Evolutionary conservation across 129 eudicot genomes (phyloP).

Genomic region (Flaveria robusta): DNA sequence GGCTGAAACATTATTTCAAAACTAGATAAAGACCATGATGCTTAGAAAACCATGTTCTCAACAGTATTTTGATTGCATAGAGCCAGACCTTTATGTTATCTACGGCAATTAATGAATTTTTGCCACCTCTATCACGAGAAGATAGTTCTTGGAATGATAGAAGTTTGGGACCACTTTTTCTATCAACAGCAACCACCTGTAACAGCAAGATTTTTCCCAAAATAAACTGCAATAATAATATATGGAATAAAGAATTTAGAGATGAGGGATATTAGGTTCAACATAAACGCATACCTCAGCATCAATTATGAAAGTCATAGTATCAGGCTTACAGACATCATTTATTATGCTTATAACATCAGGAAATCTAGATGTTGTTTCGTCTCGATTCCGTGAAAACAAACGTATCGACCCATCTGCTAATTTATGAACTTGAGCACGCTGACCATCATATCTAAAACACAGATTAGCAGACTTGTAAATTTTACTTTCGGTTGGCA

Average conservation of each 20-base stretch:
- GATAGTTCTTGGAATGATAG: constrained; percentile 94
- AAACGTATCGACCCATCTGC: constrained; percentile 78
- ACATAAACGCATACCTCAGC: constrained; percentile 69
- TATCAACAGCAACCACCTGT: constrained; percentile 93
- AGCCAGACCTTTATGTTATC: constrained; percentile 73
- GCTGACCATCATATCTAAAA: constrained; percentile 94
- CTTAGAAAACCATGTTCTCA: background rate
- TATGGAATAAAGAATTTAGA: background rate
- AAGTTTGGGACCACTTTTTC: constrained; percentile 71
- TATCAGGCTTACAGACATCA: constrained; percentile 55
- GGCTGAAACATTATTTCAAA: constrained; percentile 15
- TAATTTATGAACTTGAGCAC: constrained; percentile 89
- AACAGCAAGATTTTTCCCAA: constrained; percentile 20
- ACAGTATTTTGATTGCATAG: background rate
- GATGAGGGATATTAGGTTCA: background rate
- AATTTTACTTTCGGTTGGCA: background rate
- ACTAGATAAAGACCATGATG: background rate
- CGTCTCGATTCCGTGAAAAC: constrained; percentile 94
- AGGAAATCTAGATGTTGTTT: constrained; percentile 84
- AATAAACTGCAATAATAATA: background rate
- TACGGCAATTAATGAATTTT: constrained; percentile 62
- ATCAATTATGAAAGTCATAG: constrained; percentile 72
- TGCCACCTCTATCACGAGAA: constrained; percentile 92
- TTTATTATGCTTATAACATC: constrained; percentile 69
- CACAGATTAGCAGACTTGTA: background rate